These are phyloP conservation scores for Dorcoceras hygrometricum DNA, from an alignment of 257 asterid genomes.

Conservation along the genomic window DNA sequence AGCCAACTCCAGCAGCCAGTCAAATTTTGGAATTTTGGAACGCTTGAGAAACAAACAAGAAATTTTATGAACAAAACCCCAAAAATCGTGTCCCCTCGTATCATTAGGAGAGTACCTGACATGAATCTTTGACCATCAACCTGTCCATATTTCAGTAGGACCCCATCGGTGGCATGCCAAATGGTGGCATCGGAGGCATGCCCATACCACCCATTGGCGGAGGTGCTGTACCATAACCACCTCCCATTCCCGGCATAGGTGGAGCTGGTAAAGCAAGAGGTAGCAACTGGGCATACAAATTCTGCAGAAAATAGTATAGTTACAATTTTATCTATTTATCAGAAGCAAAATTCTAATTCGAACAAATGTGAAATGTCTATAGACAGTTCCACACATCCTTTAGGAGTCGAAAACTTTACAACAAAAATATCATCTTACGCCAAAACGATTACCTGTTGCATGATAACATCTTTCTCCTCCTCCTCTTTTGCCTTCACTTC, in stretches of 20 bases:
- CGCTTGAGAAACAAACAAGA: constrained; percentile 20
- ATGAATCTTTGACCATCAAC: constrained; percentile 10
- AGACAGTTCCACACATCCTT: neutral
- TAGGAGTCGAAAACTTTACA: neutral
- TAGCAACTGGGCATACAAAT: constrained; percentile 55
- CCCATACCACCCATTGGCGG: constrained; percentile 61
- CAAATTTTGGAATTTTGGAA: constrained; percentile 19
- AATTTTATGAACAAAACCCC: constrained; percentile 15
- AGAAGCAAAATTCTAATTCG: neutral
- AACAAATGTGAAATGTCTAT: constrained; percentile 1
- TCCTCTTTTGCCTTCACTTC: constrained; percentile 52
- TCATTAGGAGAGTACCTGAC: constrained; percentile 4
- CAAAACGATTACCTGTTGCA: constrained; percentile 42
- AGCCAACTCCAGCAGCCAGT: constrained; percentile 23
- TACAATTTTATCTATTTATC: neutral
- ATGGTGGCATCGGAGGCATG: constrained; percentile 61
- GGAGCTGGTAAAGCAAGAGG: constrained; percentile 64
- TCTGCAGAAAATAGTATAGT: constrained; percentile 30
- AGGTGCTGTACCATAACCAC: constrained; percentile 33
- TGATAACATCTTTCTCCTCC: constrained; percentile 51
- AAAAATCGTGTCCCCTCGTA: constrained; percentile 1
- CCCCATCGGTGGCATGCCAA: constrained; percentile 61
- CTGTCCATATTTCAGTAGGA: constrained; percentile 32
- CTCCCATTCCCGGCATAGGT: constrained; percentile 57
- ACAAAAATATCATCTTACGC: neutral